These are phyloP conservation scores for Anthoceros angustus DNA, from an alignment of 225 moss, liverwort and hornwort genomes.

Conservation along the genomic window DNA sequence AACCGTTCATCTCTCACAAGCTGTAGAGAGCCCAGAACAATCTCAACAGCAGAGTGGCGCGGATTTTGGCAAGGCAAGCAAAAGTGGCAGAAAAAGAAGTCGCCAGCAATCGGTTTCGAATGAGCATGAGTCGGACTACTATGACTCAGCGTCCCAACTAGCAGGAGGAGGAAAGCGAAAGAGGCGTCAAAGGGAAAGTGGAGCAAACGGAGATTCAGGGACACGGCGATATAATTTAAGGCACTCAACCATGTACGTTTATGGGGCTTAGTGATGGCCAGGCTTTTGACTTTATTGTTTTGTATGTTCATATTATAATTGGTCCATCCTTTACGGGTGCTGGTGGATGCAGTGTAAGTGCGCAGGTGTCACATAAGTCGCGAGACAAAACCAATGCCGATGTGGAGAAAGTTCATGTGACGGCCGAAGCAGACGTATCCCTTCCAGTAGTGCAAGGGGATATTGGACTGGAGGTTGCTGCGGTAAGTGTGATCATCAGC, in stretches of 20 bases:
- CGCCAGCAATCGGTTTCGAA: slow-evolving; percentile 10
- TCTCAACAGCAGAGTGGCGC: slow-evolving; percentile 26
- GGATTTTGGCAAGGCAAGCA: slow-evolving; percentile 16
- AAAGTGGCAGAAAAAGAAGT: slow-evolving; percentile 17
- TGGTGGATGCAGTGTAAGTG: not conserved
- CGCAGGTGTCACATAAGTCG: not conserved
- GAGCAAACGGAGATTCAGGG: slow-evolving; percentile 43
- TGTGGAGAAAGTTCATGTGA: not conserved
- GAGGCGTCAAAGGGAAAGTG: slow-evolving; percentile 62
- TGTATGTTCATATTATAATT: not conserved
- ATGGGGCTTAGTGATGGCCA: not conserved
- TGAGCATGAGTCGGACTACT: slow-evolving; percentile 14
- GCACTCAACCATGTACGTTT: slow-evolving; percentile 74
- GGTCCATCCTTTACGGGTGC: not conserved
- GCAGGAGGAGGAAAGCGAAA: slow-evolving; percentile 40
- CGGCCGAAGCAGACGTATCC: not conserved
- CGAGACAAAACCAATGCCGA: not conserved
- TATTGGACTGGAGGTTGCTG: not conserved
- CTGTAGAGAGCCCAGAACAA: slow-evolving; percentile 16
- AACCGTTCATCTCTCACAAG: slow-evolving; percentile 12
- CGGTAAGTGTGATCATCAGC: not conserved
- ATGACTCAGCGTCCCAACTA: slow-evolving; percentile 35
- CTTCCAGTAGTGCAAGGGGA: not conserved
- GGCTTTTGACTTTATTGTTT: not conserved
- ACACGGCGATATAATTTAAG: slow-evolving; percentile 85